These are phyloP conservation scores for Metschnikowia shivogae DNA, from an alignment of 805 yeast genomes.

Conservation along the genomic window DNA sequence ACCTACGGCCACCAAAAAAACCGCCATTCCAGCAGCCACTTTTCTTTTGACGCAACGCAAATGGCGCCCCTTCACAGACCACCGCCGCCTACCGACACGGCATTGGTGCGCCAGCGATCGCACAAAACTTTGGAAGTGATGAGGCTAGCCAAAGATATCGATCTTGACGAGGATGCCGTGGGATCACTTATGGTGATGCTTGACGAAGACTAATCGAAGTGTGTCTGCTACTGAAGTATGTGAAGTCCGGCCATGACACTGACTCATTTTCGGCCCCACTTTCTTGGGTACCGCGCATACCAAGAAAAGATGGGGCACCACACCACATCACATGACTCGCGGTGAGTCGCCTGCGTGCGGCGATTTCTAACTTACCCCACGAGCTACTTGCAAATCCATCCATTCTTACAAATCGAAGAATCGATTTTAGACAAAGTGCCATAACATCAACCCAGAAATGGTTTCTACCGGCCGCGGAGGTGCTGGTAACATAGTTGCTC, in stretches of 20 bases:
- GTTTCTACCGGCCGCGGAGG: conserved; percentile 38
- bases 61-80: background rate
- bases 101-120: background rate
- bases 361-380: background rate
- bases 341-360: background rate
- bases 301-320: conserved; percentile 3
- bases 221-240: background rate
- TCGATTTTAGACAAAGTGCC: background rate
- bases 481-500: conserved; percentile 30
- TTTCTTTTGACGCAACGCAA: conserved; percentile 1
- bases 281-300: conserved; percentile 3
- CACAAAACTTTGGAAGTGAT: conserved; percentile 4
- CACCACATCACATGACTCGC: conserved; percentile 5
- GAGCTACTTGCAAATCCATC: background rate
- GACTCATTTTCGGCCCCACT: background rate
- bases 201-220: conserved; percentile 1
- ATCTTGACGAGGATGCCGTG: conserved; percentile 12
- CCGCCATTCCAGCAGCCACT: background rate
- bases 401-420: too few relatives aligned
- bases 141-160: conserved; percentile 8
- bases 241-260: background rate
- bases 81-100: background rate
- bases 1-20: background rate
- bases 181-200: conserved; percentile 11
- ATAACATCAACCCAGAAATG: conserved; percentile 3